A percentile compares a stretch with the other conserved stretches of the same genome.
Conservation (phyloP, 78 protist genomes). For the Cavenderia fasciculata region DNA sequence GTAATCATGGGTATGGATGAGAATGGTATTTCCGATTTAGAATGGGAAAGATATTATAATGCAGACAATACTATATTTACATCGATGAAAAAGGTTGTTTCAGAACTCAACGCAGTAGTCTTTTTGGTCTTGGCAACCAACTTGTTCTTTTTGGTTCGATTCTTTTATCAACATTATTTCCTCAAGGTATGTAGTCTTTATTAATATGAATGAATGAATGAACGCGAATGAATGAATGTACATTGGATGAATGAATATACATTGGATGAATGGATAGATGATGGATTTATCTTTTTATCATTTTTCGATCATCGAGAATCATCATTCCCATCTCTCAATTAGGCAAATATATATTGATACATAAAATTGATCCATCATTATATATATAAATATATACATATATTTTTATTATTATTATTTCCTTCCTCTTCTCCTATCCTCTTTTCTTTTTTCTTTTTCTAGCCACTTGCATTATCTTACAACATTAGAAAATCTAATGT, state of each 20-base stretch:
- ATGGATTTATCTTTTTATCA: too few species aligned
- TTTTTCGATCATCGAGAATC: too few species aligned
- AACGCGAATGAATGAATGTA: not conserved
- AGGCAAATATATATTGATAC: too few species aligned
- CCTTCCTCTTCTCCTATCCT: too few species aligned
- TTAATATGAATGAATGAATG: not conserved
- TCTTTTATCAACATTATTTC: constrained; percentile 48
- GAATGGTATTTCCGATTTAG: constrained; percentile 56
- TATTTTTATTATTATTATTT: too few species aligned
- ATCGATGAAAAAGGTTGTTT: constrained; percentile 22
- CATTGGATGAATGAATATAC: not conserved
- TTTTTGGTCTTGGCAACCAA: constrained; percentile 40
- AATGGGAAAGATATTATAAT: constrained; percentile 45
- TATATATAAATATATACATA: too few species aligned
- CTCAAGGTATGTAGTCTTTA: constrained; percentile 22
- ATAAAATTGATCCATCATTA: too few species aligned
- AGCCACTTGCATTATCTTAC: constrained; percentile 57
- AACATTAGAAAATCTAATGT: constrained; percentile 34
- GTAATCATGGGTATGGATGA: constrained; percentile 7
- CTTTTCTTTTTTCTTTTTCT: too few species aligned
- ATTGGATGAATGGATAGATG: too few species aligned
- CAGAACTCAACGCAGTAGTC: constrained; percentile 39
- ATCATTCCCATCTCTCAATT: too few species aligned
- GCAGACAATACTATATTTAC: constrained; percentile 64
- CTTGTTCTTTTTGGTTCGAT: constrained; percentile 64